A percentile compares a stretch with the other conserved stretches of the same genome.
These are phyloP conservation scores for Yamadazyma tumulicola DNA, from an alignment of 805 yeast species.

Conservation along the genomic window DNA sequence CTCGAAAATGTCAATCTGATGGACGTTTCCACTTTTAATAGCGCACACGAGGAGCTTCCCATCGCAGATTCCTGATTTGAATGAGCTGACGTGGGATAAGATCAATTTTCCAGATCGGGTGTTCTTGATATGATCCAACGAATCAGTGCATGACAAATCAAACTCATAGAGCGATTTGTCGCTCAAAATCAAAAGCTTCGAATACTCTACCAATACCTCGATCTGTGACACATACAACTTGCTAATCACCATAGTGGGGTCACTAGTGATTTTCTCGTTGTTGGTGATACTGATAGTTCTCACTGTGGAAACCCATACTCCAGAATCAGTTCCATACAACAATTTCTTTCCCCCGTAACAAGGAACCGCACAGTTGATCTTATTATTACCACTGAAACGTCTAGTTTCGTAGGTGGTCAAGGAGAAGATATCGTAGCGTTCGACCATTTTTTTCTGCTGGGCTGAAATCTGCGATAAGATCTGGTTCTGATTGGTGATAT, in stretches of 20 bases:
- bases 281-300: constrained; percentile 49
- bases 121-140: constrained; percentile 47
- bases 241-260: constrained; percentile 72
- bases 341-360: constrained; percentile 92
- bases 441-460: constrained; percentile 73
- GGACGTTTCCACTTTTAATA: constrained; percentile 76
- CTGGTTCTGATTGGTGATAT: constrained; percentile 65
- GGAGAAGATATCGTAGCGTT: constrained; percentile 75
- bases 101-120: constrained; percentile 71
- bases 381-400: constrained; percentile 68
- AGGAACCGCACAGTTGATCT: constrained; percentile 88
- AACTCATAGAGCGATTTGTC: constrained; percentile 79
- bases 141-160: constrained; percentile 55
- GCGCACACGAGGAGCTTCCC: constrained; percentile 88
- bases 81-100: constrained; percentile 83
- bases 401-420: constrained; percentile 70
- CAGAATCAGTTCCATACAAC: constrained; percentile 87
- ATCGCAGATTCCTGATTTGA: constrained; percentile 89
- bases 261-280: constrained; percentile 52
- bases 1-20: constrained; percentile 81
- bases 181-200: constrained; percentile 71
- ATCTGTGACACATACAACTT: constrained; percentile 80
- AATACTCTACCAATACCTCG: constrained; percentile 89
- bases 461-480: constrained; percentile 73
- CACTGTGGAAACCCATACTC: constrained; percentile 81